Evolutionary conservation across 306 rosid species (phyloP).

Genomic region (Cucurbita maxima): DNA sequence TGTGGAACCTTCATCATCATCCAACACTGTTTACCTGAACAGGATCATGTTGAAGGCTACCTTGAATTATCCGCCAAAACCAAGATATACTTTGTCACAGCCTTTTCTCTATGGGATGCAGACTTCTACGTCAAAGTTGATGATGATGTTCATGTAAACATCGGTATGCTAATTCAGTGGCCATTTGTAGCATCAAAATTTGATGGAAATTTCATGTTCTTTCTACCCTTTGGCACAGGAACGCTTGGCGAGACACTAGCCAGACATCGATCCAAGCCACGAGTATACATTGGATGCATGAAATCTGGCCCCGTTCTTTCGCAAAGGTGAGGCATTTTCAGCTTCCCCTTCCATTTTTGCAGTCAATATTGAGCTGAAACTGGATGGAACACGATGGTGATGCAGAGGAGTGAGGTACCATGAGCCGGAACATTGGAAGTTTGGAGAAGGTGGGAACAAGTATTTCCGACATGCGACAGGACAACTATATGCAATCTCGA

Average conservation of each 20-base stretch:
- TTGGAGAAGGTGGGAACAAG: constrained; percentile 91
- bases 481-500: constrained; percentile 88
- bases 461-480: constrained; percentile 99
- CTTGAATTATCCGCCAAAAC: constrained; percentile 97
- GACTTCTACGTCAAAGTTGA: constrained; percentile 96
- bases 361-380: background rate
- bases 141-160: constrained; percentile 94
- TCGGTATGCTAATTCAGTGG: constrained; percentile 34
- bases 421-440: constrained; percentile 93
- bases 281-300: constrained; percentile 97
- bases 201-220: background rate
- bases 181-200: background rate
- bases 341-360: background rate
- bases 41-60: constrained; percentile 99
- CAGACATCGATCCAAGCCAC: constrained; percentile 64
- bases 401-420: constrained; percentile 97
- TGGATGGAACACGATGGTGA: background rate
- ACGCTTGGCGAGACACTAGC: constrained; percentile 84
- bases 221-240: constrained; percentile 28
- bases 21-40: constrained; percentile 1
- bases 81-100: constrained; percentile 75
- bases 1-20: too few species aligned
- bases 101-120: constrained; percentile 88
- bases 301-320: constrained; percentile 95
- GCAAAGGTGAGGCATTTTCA: constrained; percentile 44